phyloP scores from a whole-genome alignment of 2,329 filamentous ascomycete species.

The Didymella glomerata region DNA sequence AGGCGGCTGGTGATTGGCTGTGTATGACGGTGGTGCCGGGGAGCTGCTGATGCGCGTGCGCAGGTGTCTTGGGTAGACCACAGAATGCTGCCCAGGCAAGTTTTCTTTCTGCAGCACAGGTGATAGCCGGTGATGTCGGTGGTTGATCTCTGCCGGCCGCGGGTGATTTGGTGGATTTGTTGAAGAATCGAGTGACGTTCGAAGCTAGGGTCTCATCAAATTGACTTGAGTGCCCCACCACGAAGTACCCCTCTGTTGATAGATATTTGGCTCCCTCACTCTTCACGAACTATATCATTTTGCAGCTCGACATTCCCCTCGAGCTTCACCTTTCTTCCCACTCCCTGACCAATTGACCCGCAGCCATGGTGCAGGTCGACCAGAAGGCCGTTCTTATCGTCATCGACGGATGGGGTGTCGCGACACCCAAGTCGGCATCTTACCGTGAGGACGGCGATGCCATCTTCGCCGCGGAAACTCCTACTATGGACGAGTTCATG shows the following conservation, averaged over 20 bases:
- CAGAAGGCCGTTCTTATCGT: conserved; percentile 83
- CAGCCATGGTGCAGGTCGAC: conserved; percentile 71
- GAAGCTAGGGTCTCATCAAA: conserved; percentile 15
- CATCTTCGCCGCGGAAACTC: conserved; percentile 91
- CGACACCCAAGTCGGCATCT: conserved; percentile 73
- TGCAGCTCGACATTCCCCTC: conserved; percentile 12
- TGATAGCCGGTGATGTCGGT: conserved; percentile 23
- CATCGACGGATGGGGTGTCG: conserved; percentile 98
- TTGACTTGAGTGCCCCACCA: conserved; percentile 36
- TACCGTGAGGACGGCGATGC: conserved; percentile 86
- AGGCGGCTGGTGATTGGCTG: conserved; percentile 30
- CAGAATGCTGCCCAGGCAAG: conserved; percentile 1
- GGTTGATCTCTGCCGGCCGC: conserved; percentile 26
- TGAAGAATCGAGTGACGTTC: conserved; percentile 37
- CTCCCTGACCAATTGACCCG: conserved; percentile 27
- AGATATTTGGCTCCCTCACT: conserved; percentile 9
- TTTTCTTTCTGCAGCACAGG: conserved; percentile 13
- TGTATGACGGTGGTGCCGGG: conserved; percentile 16
- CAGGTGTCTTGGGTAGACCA: not conserved
- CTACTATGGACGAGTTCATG: conserved; percentile 89
- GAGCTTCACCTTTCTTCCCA: conserved; percentile 7
- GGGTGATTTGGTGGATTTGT: conserved; percentile 32
- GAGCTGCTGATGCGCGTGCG: not conserved
- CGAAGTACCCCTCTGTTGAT: conserved; percentile 26
- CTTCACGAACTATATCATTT: conserved; percentile 7